Evolutionary conservation across 2,329 filamentous ascomycete species (phyloP), one percentile per base, ranked within the genome.

Genomic region (Xylaria sp.): DNA sequence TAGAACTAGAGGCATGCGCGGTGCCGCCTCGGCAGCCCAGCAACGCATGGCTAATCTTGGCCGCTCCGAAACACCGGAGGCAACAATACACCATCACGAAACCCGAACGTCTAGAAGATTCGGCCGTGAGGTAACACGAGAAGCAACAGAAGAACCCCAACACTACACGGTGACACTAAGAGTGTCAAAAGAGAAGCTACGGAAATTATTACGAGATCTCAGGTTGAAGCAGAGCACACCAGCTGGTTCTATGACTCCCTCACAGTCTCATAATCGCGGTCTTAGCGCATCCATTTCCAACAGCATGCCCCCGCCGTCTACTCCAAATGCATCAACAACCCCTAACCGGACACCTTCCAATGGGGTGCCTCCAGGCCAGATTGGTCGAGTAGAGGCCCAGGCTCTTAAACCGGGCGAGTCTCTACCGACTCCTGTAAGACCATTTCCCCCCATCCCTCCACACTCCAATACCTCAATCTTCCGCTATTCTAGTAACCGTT

Each of bases 31-130:
- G 31, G 92, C 91, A 51, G 95, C 95, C 4, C 92, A 95, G 77
- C 93, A 93, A 72, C 92, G 94, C 65, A 95, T 98, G 89, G 91
- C 91, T 42, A 91, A 93, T 71, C 78, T 93, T 59, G 89, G 90
- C 59, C 90, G 96, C 69, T 97, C 95, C 38, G 93, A 94, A 78
- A 98, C 96, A 0, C 96, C 96, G 3, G 96, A 98, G 79, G 84
- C 90, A 10, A 87, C 84, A 63, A 83, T 86, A 73, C 90, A 90
- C 73, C 90, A 90, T 74, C 89, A 92, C 74, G 93, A 97, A 79
- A 88, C 91, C 1, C 85, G 94, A 74, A 89, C 87, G 7, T 90
- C 90, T 6, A 85, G 87, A 63, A 86, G 86, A 59, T 84, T 83
- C 70, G 84, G 86, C 65, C 87, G 89, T 71, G 88, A 92, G 70